Percentiles rank a stretch among this genome's conserved stretches.
Evolutionary conservation across 2,329 filamentous ascomycete genomes (phyloP).

Genomic region (Ambrosiella cleistominuta): DNA sequence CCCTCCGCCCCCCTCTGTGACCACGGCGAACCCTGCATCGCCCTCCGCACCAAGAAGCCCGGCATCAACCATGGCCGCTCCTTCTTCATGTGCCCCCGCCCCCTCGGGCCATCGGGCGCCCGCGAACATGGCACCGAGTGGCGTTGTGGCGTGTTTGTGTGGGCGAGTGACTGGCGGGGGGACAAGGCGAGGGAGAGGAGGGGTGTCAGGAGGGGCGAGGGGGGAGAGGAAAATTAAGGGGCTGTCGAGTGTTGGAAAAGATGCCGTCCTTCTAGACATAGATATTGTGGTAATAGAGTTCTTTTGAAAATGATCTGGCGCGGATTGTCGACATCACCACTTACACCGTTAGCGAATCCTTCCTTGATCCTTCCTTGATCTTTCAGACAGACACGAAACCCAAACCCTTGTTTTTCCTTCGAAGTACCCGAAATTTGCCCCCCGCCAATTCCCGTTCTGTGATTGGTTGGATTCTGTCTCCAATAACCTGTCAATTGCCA

Average conservation of each 20-base stretch:
- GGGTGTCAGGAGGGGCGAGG: neutral
- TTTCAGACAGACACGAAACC: neutral
- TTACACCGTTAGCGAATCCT: no score
- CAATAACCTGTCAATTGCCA: neutral
- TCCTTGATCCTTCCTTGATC: no score
- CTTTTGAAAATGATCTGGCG: no score
- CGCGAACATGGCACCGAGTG: conserved; percentile 75
- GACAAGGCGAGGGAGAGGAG: neutral
- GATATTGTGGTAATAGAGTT: no score
- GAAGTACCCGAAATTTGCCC: conserved; percentile 1
- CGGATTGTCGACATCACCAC: no score
- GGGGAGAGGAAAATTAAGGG: no score
- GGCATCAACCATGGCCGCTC: conserved; percentile 61
- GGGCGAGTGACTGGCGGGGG: conserved; percentile 39
- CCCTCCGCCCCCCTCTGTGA: conserved; percentile 64
- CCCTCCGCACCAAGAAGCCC: conserved; percentile 68
- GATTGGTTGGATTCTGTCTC: neutral
- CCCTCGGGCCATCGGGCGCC: conserved; percentile 67
- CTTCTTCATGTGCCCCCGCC: conserved; percentile 49
- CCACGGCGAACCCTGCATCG: conserved; percentile 75
- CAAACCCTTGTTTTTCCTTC: neutral
- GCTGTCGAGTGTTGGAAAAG: no score
- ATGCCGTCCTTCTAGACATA: no score
- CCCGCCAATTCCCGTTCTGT: neutral
- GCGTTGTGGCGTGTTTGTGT: conserved; percentile 73